A percentile compares a stretch with the other conserved stretches of the same genome.
These are phyloP conservation scores for Pseudogymnoascus sp. DNA, from an alignment of 2,329 filamentous ascomycete species.

Conservation along the genomic window DNA sequence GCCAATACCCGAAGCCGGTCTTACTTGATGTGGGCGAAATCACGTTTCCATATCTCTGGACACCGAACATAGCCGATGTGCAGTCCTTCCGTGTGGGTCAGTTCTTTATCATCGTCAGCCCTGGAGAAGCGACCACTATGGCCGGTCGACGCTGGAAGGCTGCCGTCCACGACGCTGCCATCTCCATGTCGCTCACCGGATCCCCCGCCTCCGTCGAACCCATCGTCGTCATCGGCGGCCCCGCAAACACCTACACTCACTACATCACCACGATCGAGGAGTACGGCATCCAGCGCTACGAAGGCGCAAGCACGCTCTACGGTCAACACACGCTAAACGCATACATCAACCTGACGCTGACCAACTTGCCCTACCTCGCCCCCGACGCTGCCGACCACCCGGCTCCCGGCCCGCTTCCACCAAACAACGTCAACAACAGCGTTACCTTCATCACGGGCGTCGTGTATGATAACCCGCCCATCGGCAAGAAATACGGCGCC, in stretches of 20 bases:
- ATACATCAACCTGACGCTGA: slow-evolving; percentile 79
- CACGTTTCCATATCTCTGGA: slow-evolving; percentile 73
- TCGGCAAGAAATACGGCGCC: slow-evolving; percentile 63
- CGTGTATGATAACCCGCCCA: slow-evolving; percentile 59
- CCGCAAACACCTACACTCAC: slow-evolving; percentile 82
- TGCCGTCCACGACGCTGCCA: slow-evolving; percentile 49
- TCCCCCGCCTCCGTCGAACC: slow-evolving; percentile 41
- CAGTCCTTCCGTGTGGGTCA: slow-evolving; percentile 80
- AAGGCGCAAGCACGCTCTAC: slow-evolving; percentile 87
- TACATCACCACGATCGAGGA: slow-evolving; percentile 71
- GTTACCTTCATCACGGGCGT: slow-evolving; percentile 75
- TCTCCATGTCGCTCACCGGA: slow-evolving; percentile 31
- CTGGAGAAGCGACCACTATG: slow-evolving; percentile 90
- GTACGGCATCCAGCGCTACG: slow-evolving; percentile 79
- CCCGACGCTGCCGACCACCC: slow-evolving; percentile 36
- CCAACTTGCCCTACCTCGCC: slow-evolving; percentile 58
- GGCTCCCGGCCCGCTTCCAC: slow-evolving; percentile 54
- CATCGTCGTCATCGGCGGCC: slow-evolving; percentile 76
- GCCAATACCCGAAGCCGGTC: slow-evolving; percentile 76
- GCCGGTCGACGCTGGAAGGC: slow-evolving; percentile 77
- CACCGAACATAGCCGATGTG: slow-evolving; percentile 83
- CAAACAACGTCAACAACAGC: slow-evolving; percentile 68
- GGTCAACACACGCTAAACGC: slow-evolving; percentile 75
- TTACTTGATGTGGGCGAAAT: slow-evolving; percentile 82
- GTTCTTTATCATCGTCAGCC: slow-evolving; percentile 72